Evolutionary conservation across 78 protist species (phyloP).

Genomic region (Corallochytrium limacisporum): DNA sequence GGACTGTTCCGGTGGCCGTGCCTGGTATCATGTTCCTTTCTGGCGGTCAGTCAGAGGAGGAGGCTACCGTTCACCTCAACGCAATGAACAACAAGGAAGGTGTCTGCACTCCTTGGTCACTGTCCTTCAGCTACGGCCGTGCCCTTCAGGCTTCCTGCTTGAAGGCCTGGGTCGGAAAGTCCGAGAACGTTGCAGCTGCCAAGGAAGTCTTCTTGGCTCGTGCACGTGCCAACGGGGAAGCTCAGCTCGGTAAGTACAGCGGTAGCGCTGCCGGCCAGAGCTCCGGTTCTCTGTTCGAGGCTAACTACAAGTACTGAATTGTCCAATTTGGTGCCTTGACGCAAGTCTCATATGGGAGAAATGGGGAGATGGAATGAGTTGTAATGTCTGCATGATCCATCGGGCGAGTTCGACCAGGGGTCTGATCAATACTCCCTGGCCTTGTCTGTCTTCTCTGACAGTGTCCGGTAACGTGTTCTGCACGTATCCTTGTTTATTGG

Average conservation of each 20-base stretch:
- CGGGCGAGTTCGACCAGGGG: too few relatives aligned
- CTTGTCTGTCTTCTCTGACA: too few relatives aligned
- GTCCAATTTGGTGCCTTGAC: too few relatives aligned
- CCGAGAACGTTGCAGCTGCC: constrained; percentile 33
- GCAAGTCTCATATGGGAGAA: too few relatives aligned
- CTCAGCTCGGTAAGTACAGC: constrained; percentile 35
- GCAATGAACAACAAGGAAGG: constrained; percentile 56
- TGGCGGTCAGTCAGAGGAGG: constrained; percentile 82
- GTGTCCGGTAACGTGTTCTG: too few relatives aligned
- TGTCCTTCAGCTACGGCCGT: constrained; percentile 80
- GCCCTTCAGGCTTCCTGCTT: constrained; percentile 64
- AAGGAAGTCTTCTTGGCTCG: constrained; percentile 33
- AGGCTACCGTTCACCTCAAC: constrained; percentile 74
- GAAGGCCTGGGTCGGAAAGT: constrained; percentile 57
- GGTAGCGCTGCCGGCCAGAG: constrained; percentile 2
- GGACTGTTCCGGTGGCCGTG: constrained; percentile 86
- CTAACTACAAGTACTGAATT: constrained; percentile 16
- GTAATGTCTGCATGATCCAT: too few relatives aligned
- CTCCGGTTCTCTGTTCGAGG: not conserved
- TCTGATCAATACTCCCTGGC: too few relatives aligned
- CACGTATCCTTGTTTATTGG: too few relatives aligned
- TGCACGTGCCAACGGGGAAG: constrained; percentile 45
- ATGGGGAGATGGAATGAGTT: too few relatives aligned
- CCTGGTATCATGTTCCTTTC: constrained; percentile 83
- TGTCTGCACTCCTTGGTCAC: constrained; percentile 71